These are phyloP conservation scores for Arthrobotrys megalospora DNA, from an alignment of 2,329 filamentous ascomycete genomes.

Conservation along the genomic window DNA sequence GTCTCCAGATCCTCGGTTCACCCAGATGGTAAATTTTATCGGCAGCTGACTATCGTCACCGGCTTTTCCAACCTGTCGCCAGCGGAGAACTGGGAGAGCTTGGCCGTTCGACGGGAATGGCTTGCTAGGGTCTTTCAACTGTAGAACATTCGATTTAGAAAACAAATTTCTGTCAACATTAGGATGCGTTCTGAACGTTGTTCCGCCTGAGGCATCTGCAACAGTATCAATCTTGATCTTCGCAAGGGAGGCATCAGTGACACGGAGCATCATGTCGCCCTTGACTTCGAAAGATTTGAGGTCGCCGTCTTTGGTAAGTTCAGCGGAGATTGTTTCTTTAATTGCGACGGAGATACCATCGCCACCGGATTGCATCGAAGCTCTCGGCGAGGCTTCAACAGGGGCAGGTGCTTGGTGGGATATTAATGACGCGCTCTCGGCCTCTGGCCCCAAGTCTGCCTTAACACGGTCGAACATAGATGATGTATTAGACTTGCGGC, in stretches of 20 bases:
- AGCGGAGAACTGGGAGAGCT: constrained; percentile 90
- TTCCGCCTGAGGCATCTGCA: constrained; percentile 72
- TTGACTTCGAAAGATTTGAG: constrained; percentile 89
- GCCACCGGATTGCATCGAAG: constrained; percentile 80
- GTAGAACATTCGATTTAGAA: constrained; percentile 84
- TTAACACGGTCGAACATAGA: constrained; percentile 98
- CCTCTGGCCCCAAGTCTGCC: constrained; percentile 88
- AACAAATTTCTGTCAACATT: constrained; percentile 94
- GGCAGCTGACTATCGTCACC: constrained; percentile 86
- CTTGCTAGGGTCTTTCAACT: constrained; percentile 88
- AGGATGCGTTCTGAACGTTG: constrained; percentile 94
- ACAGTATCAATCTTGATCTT: constrained; percentile 91
- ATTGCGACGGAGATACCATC: constrained; percentile 91
- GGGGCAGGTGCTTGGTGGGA: constrained; percentile 74
- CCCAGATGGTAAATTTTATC: constrained; percentile 97
- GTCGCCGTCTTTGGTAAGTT: constrained; percentile 87
- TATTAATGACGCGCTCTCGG: constrained; percentile 75
- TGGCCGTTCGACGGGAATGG: constrained; percentile 92
- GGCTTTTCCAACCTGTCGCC: constrained; percentile 80
- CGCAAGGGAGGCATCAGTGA: constrained; percentile 88
- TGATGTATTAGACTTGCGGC: constrained; percentile 97
- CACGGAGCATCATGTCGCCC: constrained; percentile 91
- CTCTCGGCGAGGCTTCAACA: constrained; percentile 70
- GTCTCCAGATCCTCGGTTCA: constrained; percentile 85
- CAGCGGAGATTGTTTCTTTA: constrained; percentile 90